phyloP scores from a whole-genome alignment of 179 eudicot genomes.

The Heliamphora pulchella region DNA sequence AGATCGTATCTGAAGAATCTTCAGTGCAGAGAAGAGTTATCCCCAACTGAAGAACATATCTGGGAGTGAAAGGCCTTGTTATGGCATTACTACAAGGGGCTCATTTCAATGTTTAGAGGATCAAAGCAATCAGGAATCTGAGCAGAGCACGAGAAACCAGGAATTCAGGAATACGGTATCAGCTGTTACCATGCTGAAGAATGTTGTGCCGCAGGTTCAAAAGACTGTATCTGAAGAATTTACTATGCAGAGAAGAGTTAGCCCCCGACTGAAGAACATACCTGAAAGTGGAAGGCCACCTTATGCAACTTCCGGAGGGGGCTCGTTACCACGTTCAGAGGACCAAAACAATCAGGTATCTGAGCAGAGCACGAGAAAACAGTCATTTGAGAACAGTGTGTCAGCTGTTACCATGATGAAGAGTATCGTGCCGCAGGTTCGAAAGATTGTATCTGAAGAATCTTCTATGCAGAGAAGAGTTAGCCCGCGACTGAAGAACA shows the following conservation, averaged over 20 bases:
- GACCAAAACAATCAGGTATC: background rate
- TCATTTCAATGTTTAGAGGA: background rate
- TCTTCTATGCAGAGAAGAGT: too few species aligned
- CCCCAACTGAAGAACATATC: background rate
- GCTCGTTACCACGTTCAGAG: background rate
- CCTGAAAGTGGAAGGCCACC: background rate
- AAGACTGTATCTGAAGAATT: conserved; percentile 4
- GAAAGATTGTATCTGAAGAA: too few species aligned
- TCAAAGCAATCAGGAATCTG: background rate
- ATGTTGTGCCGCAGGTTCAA: background rate
- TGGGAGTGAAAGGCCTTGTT: background rate
- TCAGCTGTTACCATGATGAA: too few species aligned
- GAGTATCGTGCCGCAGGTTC: too few species aligned
- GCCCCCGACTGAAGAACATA: conserved; percentile 13
- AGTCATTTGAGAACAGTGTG: background rate
- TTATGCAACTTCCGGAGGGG: background rate
- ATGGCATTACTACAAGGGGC: background rate
- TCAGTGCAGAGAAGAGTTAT: conserved; percentile 10
- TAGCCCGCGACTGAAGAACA: background rate
- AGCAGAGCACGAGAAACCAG: background rate
- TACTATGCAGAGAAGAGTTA: conserved; percentile 7
- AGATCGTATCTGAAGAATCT: background rate
- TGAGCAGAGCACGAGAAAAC: background rate
- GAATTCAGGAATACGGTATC: background rate
- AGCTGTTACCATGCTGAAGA: too few species aligned